Percentiles rank a stretch among this genome's conserved stretches.
Evolutionary conservation across 1,284 basidiomycete genomes (phyloP).

Genomic region (Psilocybe mexicana): DNA sequence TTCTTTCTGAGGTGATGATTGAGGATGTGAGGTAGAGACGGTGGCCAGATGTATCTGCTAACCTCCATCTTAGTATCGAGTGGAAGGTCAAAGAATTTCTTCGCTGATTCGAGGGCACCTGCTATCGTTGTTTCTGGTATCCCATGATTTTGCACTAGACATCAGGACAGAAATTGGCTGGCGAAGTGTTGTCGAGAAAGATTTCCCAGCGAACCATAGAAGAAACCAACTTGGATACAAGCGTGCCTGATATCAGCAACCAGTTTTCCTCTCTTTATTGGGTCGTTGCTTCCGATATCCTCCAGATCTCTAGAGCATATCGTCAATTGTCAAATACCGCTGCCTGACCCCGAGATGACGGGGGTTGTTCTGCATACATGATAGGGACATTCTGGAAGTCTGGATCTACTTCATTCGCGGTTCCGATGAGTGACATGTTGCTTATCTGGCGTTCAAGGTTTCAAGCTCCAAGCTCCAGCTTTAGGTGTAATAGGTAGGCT

Average conservation of each 20-base stretch:
- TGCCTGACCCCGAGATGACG: not conserved
- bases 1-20: constrained; percentile 51
- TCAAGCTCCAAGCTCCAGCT: not conserved
- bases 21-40: not conserved
- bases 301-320: constrained; percentile 52
- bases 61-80: constrained; percentile 62
- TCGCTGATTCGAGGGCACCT: constrained; percentile 46
- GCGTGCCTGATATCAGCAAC: constrained; percentile 65
- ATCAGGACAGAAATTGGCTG: not conserved
- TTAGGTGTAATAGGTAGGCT: too few species aligned
- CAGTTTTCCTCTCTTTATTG: constrained; percentile 43
- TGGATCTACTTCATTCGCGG: constrained; percentile 27
- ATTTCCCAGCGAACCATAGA: constrained; percentile 58
- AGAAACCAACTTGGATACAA: constrained; percentile 77
- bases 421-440: constrained; percentile 30
- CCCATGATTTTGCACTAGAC: constrained; percentile 69
- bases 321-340: not conserved
- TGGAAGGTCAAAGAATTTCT: constrained; percentile 64
- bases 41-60: constrained; percentile 7
- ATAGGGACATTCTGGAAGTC: constrained; percentile 39
- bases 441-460: not conserved
- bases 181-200: not conserved
- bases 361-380: constrained; percentile 31
- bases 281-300: constrained; percentile 43
- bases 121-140: constrained; percentile 54